These are phyloP conservation scores for Skeletonema menzelii DNA, from an alignment of 108 stramenopile species.

Conservation along the genomic window DNA sequence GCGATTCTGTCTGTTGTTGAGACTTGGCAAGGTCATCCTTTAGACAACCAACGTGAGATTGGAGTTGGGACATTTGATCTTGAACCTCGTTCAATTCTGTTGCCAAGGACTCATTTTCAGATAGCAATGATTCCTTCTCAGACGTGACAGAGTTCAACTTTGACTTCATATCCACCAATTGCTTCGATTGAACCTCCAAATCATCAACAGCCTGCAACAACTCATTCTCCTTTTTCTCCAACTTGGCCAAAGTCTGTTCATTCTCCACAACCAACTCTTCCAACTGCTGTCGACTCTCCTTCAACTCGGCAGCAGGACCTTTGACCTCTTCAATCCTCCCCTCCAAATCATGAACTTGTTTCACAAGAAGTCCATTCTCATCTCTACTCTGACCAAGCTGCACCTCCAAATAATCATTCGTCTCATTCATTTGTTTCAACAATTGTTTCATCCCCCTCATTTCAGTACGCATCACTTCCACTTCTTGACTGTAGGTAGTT, in stretches of 20 bases:
- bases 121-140: neutral
- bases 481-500: constrained; percentile 1
- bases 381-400: constrained; percentile 2
- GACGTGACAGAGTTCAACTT: neutral
- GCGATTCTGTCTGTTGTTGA: constrained; percentile 16
- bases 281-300: constrained; percentile 10
- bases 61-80: constrained; percentile 13
- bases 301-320: constrained; percentile 6
- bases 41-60: constrained; percentile 4
- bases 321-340: constrained; percentile 11
- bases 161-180: constrained; percentile 2
- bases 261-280: constrained; percentile 32
- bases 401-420: constrained; percentile 20
- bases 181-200: neutral
- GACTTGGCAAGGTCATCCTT: constrained; percentile 17
- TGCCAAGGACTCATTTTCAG: constrained; percentile 38
- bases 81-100: constrained; percentile 15
- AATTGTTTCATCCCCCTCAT: neutral
- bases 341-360: constrained; percentile 5
- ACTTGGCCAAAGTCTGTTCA: constrained; percentile 16
- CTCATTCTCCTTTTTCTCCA: constrained; percentile 15
- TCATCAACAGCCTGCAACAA: neutral
- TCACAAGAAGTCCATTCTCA: neutral
- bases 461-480: neutral
- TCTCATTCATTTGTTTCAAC: constrained; percentile 10